Evolutionary conservation across 2,329 filamentous ascomycete genomes (phyloP).

Genomic region (Epichloe sibirici): DNA sequence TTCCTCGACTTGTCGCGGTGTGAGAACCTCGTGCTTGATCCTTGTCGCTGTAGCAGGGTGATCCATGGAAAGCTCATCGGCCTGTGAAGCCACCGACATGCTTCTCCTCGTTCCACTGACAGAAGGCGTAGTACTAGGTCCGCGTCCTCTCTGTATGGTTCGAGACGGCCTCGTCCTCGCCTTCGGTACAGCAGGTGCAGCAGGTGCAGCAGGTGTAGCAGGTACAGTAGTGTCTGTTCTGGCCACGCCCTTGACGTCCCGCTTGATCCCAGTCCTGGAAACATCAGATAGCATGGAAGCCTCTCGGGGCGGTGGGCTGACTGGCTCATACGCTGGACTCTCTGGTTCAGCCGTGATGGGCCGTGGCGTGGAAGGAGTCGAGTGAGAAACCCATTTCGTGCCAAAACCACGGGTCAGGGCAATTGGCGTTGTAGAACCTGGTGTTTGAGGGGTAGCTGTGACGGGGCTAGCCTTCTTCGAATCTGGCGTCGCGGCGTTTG

Average conservation of each 20-base stretch:
- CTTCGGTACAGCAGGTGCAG: slow-evolving; percentile 14
- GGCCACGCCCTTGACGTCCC: slow-evolving; percentile 16
- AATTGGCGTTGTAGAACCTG: slow-evolving; percentile 16
- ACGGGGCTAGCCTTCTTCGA: slow-evolving; percentile 20
- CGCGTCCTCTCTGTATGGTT: slow-evolving; percentile 22
- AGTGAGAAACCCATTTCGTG: slow-evolving; percentile 46
- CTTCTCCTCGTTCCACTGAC: slow-evolving; percentile 26
- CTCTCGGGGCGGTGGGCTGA: slow-evolving; percentile 39
- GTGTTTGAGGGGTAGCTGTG: slow-evolving; percentile 23
- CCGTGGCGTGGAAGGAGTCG: slow-evolving; percentile 46
- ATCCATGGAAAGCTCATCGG: slow-evolving; percentile 36
- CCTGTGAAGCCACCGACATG: slow-evolving; percentile 33
- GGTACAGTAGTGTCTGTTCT: slow-evolving; percentile 15
- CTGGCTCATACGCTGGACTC: slow-evolving; percentile 45
- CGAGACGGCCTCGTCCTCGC: slow-evolving; percentile 24
- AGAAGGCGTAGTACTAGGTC: slow-evolving; percentile 24
- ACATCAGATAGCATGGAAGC: slow-evolving; percentile 24
- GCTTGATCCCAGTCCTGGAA: slow-evolving; percentile 18
- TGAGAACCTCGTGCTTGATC: slow-evolving; percentile 49
- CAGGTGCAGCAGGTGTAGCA: too few relatives aligned
- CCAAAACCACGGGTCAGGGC: slow-evolving; percentile 28
- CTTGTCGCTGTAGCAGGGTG: slow-evolving; percentile 24
- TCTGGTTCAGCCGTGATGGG: slow-evolving; percentile 25
- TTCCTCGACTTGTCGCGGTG: slow-evolving; percentile 42
- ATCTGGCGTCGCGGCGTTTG: slow-evolving; percentile 12